phyloP scores from a whole-genome alignment of 176 grass and related monocot species.

The Aegilops longissima region DNA sequence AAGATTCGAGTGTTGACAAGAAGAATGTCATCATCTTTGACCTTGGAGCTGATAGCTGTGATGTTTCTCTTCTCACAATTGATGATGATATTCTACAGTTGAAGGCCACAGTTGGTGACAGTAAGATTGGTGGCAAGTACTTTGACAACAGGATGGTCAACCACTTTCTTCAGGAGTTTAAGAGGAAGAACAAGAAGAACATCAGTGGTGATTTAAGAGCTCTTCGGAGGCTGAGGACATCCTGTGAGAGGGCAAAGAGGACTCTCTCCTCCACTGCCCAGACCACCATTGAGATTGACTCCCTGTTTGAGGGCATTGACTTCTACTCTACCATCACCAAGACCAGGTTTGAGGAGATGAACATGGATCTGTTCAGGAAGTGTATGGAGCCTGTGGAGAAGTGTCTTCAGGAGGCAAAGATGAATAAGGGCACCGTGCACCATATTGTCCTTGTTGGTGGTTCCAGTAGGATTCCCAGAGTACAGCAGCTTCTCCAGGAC shows the following conservation, averaged over 20 bases:
- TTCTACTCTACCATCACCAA: too few relatives aligned
- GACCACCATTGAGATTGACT: slow-evolving; percentile 14
- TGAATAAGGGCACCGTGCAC: too few relatives aligned
- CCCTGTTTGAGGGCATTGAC: too few relatives aligned
- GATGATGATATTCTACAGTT: slow-evolving; percentile 57
- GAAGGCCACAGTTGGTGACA: slow-evolving; percentile 58
- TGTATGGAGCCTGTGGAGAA: too few relatives aligned
- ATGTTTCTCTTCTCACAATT: slow-evolving; percentile 58
- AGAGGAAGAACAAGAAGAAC: slow-evolving; percentile 59
- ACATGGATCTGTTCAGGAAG: too few relatives aligned
- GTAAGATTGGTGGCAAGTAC: slow-evolving; percentile 59
- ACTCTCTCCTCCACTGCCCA: slow-evolving; percentile 56
- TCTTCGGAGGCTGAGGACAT: slow-evolving; percentile 5
- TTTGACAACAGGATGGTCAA: slow-evolving; percentile 68
- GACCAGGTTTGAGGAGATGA: too few relatives aligned
- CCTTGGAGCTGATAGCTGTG: slow-evolving; percentile 56
- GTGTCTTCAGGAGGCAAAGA: too few relatives aligned
- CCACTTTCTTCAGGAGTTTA: slow-evolving; percentile 66
- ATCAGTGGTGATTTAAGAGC: slow-evolving; percentile 51
- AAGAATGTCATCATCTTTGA: slow-evolving; percentile 69
- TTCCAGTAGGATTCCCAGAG: too few relatives aligned
- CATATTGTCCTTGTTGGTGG: too few relatives aligned
- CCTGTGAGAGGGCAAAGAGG: slow-evolving; percentile 53
- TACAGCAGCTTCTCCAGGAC: too few relatives aligned
- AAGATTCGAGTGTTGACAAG: slow-evolving; percentile 36